Conservation (phyloP, 345 rosid genomes). For the Eucalyptus pauciflora region DNA sequence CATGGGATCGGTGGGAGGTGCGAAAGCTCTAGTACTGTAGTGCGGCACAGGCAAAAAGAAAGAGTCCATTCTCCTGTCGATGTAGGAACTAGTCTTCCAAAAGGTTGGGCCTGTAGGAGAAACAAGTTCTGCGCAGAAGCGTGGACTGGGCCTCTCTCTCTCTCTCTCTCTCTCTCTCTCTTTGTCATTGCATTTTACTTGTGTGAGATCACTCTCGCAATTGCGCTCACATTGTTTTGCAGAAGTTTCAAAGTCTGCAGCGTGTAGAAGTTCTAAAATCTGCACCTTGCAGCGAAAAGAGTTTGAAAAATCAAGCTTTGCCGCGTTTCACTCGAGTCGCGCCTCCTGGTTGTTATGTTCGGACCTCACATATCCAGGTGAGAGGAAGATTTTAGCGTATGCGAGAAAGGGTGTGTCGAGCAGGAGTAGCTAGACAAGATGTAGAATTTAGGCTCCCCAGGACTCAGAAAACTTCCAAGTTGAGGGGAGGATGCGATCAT, state of each 20-base stretch:
- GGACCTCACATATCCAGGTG: neutral
- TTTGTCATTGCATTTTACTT: neutral
- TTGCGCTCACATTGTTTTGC: neutral
- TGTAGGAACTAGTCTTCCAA: neutral
- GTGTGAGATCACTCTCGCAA: neutral
- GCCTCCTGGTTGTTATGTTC: neutral
- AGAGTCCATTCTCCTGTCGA: neutral
- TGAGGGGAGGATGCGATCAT: neutral
- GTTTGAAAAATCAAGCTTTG: neutral
- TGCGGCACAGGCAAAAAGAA: neutral
- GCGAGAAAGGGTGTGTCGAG: neutral
- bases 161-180: neutral
- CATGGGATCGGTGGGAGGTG: neutral
- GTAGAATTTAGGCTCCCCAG: neutral
- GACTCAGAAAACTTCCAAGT: neutral
- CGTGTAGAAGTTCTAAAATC: neutral
- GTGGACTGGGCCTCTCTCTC: neutral
- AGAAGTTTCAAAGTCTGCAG: neutral
- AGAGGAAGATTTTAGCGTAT: neutral
- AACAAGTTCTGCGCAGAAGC: neutral
- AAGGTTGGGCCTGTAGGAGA: neutral
- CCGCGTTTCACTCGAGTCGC: neutral
- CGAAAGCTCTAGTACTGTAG: neutral
- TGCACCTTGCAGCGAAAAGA: neutral
- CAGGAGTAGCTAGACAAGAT: neutral